Evolutionary conservation across 257 asterid genomes (phyloP), one percentile per base, ranked within the genome.

Genomic region (Scutellaria minor): DNA sequence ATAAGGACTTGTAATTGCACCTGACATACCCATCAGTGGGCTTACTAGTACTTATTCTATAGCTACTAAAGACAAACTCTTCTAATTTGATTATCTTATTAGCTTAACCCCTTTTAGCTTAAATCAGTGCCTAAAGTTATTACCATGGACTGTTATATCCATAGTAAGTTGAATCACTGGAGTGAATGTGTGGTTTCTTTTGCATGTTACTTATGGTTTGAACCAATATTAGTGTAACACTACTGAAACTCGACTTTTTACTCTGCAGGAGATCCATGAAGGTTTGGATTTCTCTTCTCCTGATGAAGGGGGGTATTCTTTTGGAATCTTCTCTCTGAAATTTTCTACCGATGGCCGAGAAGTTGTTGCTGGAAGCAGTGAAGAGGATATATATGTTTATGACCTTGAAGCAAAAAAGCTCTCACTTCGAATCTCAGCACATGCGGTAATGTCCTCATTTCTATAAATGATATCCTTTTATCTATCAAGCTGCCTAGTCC

Each of bases 271-370:
- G 73, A 72, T 92, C 81, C 97, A 92, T 64, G 97, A 92, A 42
- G 89, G 90, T 63, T 75, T 88, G 78, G 93, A 90, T 85, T 80
- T 92, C 69, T 83, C 95, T 27, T 65, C 78, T 70, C 77, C 79
- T 0, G 86, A 79, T 9, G 86, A 80, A 37, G 81, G 84, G 24
- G 87, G 85, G 46, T 78, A 83, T 75, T 76, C 92, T 65, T 92
- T 92, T 80, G 96, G 95, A 69, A 86, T 92, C 42, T 92, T 92
- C 85, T 90, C 97, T 47, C 80, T 90, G 55, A 92, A 90, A 77
- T 88, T 84, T 76, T 92, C 98, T 27, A 83, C 82, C 3, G 98
- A 92, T 62, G 98, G 98, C 27, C 91, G 93, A 56, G 98, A 90
- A 83, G 7, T 92, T 72, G 95, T 92, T 13, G 98, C 97, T 75